Conservation (phyloP, 2,329 filamentous ascomycete species). For the Exophiala viscosa region DNA sequence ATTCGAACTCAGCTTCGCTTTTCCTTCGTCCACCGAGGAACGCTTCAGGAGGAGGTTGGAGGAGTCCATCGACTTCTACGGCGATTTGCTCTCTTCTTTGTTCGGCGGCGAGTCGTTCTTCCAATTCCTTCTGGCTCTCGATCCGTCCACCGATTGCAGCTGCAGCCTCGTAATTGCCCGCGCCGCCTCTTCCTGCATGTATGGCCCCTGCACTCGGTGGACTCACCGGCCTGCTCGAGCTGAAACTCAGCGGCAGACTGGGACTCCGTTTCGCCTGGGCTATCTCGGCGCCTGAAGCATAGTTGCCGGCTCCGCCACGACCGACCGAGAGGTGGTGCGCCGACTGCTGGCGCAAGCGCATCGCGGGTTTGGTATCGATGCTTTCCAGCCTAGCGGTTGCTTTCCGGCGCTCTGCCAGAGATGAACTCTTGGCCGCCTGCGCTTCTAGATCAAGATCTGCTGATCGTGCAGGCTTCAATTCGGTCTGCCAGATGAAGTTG, state of each 20-base stretch:
- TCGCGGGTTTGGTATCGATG: slow-evolving; percentile 22
- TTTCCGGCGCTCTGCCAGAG: slow-evolving; percentile 23
- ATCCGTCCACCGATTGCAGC: slow-evolving; percentile 10
- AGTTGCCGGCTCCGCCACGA: slow-evolving; percentile 26
- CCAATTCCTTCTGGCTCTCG: slow-evolving; percentile 14
- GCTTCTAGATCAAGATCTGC: slow-evolving; percentile 45
- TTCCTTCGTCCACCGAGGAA: slow-evolving; percentile 22
- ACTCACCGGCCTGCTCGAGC: slow-evolving; percentile 3
- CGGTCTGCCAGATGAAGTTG: slow-evolving; percentile 55
- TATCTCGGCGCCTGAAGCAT: slow-evolving; percentile 11
- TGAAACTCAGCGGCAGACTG: slow-evolving; percentile 13
- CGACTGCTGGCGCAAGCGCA: slow-evolving; percentile 17
- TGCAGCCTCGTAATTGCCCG: slow-evolving; percentile 52
- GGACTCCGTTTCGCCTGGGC: slow-evolving; percentile 14
- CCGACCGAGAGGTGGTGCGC: slow-evolving; percentile 20
- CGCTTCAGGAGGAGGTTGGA: slow-evolving; percentile 25
- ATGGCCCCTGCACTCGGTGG: slow-evolving; percentile 13
- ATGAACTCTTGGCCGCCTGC: slow-evolving; percentile 19
- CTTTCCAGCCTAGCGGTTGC: slow-evolving; percentile 22
- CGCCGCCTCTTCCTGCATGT: slow-evolving; percentile 56
- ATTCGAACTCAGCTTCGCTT: slow-evolving; percentile 13
- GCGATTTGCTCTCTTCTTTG: slow-evolving; percentile 23
- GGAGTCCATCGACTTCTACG: slow-evolving; percentile 21
- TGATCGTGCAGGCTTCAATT: slow-evolving; percentile 9
- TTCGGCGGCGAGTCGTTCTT: slow-evolving; percentile 20